phyloP scores from a whole-genome alignment of 805 yeast species.

The Starmera pachycereana region DNA sequence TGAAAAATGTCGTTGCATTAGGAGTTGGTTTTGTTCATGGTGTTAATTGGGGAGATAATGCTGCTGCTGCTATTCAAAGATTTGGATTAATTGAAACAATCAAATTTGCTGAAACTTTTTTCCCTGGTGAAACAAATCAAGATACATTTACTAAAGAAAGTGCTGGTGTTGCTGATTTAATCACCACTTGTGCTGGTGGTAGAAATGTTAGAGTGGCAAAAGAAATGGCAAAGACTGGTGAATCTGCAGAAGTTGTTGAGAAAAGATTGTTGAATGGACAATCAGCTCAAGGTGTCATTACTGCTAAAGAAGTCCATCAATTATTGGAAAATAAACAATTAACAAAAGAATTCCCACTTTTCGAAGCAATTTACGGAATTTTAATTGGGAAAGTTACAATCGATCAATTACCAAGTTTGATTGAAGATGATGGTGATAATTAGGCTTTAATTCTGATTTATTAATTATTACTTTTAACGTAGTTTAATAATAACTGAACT shows the following conservation, averaged over 20 bases:
- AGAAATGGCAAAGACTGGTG: slow-evolving; percentile 73
- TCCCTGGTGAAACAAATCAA: slow-evolving; percentile 34
- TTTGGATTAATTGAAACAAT: slow-evolving; percentile 88
- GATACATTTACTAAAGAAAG: slow-evolving; percentile 86
- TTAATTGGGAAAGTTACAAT: slow-evolving; percentile 67
- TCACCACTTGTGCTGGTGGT: slow-evolving; percentile 97
- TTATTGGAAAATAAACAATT: slow-evolving; percentile 21
- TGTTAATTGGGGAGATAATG: slow-evolving; percentile 98
- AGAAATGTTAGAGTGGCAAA: slow-evolving; percentile 89
- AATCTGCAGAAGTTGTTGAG: slow-evolving; percentile 74
- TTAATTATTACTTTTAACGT: too few species aligned
- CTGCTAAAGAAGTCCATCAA: slow-evolving; percentile 86
- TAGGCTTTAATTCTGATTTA: too few species aligned
- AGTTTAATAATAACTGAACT: too few species aligned
- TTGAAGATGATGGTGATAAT: slow-evolving; percentile 35
- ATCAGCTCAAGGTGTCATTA: slow-evolving; percentile 91
- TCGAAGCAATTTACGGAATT: slow-evolving; percentile 65
- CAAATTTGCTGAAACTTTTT: slow-evolving; percentile 74
- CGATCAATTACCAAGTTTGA: slow-evolving; percentile 61
- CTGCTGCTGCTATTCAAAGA: slow-evolving; percentile 96
- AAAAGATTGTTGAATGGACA: slow-evolving; percentile 85
- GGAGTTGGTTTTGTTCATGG: slow-evolving; percentile 98
- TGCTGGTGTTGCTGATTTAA: slow-evolving; percentile 97
- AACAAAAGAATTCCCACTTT: slow-evolving; percentile 66
- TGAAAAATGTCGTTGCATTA: slow-evolving; percentile 91